Conservation (phyloP, 768 basidiomycete genomes). For the Naganishia vaughanmartiniae region DNA sequence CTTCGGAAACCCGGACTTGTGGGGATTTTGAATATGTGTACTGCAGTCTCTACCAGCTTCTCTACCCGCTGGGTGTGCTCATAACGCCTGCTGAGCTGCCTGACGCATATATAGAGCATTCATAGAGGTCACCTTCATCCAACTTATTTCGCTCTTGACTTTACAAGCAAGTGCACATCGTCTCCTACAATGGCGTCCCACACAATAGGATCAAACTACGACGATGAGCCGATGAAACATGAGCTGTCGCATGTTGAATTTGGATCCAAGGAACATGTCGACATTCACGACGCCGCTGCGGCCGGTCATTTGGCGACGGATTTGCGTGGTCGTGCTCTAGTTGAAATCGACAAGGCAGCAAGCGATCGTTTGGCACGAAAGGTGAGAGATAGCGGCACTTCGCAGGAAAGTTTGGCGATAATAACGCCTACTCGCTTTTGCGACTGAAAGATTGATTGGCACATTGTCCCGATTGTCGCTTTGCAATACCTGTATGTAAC, state of each 20-base stretch:
- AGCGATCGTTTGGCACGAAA: conserved; percentile 27
- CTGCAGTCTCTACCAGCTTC: too few species aligned
- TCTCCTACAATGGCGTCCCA: not conserved
- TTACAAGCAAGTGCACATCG: not conserved
- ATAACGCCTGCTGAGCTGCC: too few species aligned
- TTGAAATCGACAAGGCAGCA: conserved; percentile 26
- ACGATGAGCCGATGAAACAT: not conserved
- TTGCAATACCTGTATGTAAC: conserved; percentile 1
- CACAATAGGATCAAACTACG: not conserved
- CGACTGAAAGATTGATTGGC: conserved; percentile 10
- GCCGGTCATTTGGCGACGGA: conserved; percentile 21
- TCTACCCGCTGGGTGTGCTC: too few species aligned
- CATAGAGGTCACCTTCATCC: not conserved
- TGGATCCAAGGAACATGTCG: not conserved
- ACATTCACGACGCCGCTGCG: conserved; percentile 20
- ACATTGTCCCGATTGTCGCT: conserved; percentile 14
- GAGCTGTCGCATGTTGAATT: conserved; percentile 6
- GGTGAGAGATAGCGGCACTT: not conserved
- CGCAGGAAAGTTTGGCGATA: not conserved
- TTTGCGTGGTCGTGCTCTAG: conserved; percentile 12
- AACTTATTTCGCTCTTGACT: not conserved
- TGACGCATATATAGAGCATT: not conserved
- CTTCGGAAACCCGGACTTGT: too few species aligned
- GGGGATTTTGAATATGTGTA: too few species aligned
- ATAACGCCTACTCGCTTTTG: not conserved